Percentiles rank a stretch among this genome's conserved stretches.
These are phyloP conservation scores for Fusarium sp. DNA, from an alignment of 2,329 filamentous ascomycete genomes.

Conservation along the genomic window DNA sequence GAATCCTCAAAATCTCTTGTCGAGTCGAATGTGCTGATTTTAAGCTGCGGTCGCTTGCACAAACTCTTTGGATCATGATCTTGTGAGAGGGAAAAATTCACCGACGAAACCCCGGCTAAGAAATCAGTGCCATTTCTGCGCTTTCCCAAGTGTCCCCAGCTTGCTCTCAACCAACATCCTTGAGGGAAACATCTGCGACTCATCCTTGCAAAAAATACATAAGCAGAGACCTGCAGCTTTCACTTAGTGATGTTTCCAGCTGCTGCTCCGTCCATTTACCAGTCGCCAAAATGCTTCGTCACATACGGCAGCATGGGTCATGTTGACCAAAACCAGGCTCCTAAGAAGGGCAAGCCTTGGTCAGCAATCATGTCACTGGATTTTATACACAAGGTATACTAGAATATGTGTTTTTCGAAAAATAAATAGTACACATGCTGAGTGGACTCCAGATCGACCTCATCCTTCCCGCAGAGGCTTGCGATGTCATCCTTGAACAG, in stretches of 20 bases:
- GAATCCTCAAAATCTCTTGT: background rate
- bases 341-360: constrained; percentile 79
- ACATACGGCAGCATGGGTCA: constrained; percentile 73
- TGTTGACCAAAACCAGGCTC: constrained; percentile 73
- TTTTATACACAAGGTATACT: constrained; percentile 72
- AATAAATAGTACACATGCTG: background rate
- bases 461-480: constrained; percentile 71
- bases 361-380: constrained; percentile 68
- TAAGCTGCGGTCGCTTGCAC: constrained; percentile 37
- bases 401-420: background rate
- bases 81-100: constrained; percentile 33
- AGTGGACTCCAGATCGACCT: constrained; percentile 63
- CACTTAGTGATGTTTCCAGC: constrained; percentile 56
- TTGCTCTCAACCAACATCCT: constrained; percentile 16
- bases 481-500: constrained; percentile 61
- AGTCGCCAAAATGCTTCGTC: constrained; percentile 74
- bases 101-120: constrained; percentile 44
- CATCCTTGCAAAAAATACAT: too few relatives aligned
- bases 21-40: constrained; percentile 8
- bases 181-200: background rate
- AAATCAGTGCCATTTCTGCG: constrained; percentile 18
- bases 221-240: background rate
- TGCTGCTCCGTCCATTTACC: constrained; percentile 57
- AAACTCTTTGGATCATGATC: constrained; percentile 66
- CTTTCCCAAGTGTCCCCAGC: background rate